Evolutionary conservation across 148 eudicot genomes (phyloP).

Genomic region (Chenopodium suecicum): DNA sequence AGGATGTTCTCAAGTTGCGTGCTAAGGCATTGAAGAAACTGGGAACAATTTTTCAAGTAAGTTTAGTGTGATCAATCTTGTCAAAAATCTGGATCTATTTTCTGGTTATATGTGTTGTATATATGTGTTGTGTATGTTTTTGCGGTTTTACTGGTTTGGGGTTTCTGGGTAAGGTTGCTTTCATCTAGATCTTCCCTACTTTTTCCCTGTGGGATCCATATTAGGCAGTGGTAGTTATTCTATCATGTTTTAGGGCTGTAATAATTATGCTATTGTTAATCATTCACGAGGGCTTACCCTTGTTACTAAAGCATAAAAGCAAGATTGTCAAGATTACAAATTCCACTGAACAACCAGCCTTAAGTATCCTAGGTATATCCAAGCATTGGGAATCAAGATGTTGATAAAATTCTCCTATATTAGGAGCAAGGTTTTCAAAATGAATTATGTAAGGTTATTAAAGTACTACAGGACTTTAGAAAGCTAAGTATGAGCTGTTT

Average conservation of each 20-base stretch:
- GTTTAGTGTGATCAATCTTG: slow-evolving; percentile 19
- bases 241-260: not conserved
- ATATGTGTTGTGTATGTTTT: not conserved
- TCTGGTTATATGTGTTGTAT: not conserved
- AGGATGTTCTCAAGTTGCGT: slow-evolving; percentile 62
- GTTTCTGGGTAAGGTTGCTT: not conserved
- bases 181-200: not conserved
- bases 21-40: slow-evolving; percentile 86
- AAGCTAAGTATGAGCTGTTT: not conserved
- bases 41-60: slow-evolving; percentile 83
- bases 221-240: not conserved
- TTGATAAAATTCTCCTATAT: not conserved
- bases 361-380: not conserved
- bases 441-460: not conserved
- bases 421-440: not conserved
- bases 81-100: not conserved
- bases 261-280: not conserved
- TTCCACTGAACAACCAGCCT: not conserved
- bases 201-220: not conserved
- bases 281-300: not conserved
- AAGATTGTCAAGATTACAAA: not conserved
- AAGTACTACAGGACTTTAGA: not conserved
- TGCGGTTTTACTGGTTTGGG: not conserved
- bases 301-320: not conserved
- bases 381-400: not conserved